phyloP scores from a whole-genome alignment of 2,329 filamentous ascomycete genomes.

The Botrytis paeoniae region DNA sequence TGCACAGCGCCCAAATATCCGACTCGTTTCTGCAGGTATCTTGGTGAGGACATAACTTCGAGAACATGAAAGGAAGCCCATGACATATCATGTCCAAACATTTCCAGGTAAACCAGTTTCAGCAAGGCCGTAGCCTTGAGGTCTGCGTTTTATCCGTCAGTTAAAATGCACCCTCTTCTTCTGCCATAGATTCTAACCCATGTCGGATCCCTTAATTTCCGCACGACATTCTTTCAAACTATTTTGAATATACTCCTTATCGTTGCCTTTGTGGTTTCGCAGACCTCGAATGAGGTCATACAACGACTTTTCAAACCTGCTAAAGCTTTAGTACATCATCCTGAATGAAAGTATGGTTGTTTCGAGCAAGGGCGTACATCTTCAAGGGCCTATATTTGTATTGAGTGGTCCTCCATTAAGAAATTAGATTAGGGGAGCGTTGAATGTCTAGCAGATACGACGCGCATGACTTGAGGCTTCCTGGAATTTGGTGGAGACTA shows the following conservation, averaged over 20 bases:
- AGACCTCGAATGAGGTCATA: conserved; percentile 98
- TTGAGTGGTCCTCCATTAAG: conserved; percentile 17
- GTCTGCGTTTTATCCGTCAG: conserved; percentile 50
- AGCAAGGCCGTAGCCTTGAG: conserved; percentile 93
- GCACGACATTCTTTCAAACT: conserved; percentile 91
- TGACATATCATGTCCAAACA: conserved; percentile 99
- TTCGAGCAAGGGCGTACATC: conserved; percentile 21
- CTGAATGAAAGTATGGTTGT: background rate
- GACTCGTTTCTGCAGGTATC: conserved; percentile 92
- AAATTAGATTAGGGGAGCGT: conserved; percentile 9
- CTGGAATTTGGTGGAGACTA: background rate
- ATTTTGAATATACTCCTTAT: conserved; percentile 92
- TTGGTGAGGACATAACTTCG: conserved; percentile 96
- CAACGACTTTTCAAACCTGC: conserved; percentile 97
- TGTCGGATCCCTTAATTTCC: conserved; percentile 89
- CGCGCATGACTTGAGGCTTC: conserved; percentile 1
- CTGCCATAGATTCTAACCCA: conserved; percentile 57
- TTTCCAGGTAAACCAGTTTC: conserved; percentile 96
- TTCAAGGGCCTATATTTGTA: conserved; percentile 10
- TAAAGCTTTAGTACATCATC: conserved; percentile 19
- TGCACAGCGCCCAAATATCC: conserved; percentile 94
- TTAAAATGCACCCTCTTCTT: background rate
- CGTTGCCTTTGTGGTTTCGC: conserved; percentile 90
- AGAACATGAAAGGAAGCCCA: conserved; percentile 98
- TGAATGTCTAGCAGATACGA: background rate